Evolutionary conservation across 805 yeast genomes (phyloP).

Genomic region (Schizosaccharomyces octosporus): DNA sequence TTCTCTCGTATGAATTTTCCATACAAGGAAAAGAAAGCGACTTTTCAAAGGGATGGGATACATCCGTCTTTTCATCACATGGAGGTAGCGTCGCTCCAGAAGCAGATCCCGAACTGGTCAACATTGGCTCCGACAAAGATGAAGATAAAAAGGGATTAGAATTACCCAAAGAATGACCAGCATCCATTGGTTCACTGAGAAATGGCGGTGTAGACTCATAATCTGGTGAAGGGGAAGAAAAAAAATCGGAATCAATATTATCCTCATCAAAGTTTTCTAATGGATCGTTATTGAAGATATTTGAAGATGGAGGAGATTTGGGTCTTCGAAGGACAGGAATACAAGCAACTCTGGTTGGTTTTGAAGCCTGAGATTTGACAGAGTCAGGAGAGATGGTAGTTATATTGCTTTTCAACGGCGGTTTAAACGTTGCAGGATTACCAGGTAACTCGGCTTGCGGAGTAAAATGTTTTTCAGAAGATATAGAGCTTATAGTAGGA

Average conservation of each 20-base stretch:
- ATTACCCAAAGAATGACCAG: not conserved
- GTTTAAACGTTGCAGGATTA: too few species aligned
- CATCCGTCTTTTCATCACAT: too few species aligned
- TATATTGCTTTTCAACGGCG: not conserved
- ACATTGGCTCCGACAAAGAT: too few species aligned
- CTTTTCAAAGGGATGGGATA: too few species aligned
- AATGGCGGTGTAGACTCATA: not conserved
- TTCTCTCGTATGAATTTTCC: too few species aligned
- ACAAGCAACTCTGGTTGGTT: not conserved
- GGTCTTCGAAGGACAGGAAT: not conserved
- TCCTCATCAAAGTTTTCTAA: not conserved
- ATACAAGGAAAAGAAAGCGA: too few species aligned
- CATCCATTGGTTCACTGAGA: not conserved
- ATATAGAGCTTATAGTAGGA: too few species aligned
- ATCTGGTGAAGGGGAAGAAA: not conserved
- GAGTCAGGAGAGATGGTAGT: not conserved
- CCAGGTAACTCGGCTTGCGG: too few species aligned
- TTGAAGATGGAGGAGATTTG: not conserved
- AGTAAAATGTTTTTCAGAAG: too few species aligned
- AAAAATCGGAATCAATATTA: not conserved
- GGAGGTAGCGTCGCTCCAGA: too few species aligned
- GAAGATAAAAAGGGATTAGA: too few species aligned
- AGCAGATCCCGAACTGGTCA: too few species aligned
- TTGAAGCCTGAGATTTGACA: not conserved
- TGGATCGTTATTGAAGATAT: not conserved